Percentiles rank a stretch among this genome's conserved stretches.
Conservation (phyloP, 2,329 filamentous ascomycete species). For the Niveomyces coronatus region DNA sequence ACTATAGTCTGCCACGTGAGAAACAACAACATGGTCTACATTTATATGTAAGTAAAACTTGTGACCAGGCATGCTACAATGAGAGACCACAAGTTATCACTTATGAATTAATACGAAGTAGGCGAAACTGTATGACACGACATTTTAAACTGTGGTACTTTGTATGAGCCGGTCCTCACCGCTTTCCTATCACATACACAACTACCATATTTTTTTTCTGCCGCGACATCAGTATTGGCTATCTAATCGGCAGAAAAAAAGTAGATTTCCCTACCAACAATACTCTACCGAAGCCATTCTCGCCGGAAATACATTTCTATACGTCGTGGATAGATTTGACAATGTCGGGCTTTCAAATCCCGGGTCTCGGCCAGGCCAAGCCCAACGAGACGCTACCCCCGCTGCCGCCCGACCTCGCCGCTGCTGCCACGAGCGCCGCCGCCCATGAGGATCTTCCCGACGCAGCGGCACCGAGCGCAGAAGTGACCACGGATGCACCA, state of each 20-base stretch:
- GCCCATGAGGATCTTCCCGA: conserved; percentile 15
- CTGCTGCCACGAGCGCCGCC: conserved; percentile 20
- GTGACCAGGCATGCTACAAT: no score
- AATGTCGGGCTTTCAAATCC: conserved; percentile 35
- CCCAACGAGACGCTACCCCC: conserved; percentile 32
- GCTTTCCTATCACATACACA: conserved; percentile 4
- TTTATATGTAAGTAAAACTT: no score
- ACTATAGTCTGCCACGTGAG: no score
- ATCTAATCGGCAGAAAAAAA: conserved; percentile 8
- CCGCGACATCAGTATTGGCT: background rate
- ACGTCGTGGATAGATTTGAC: no score
- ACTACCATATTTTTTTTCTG: conserved; percentile 9
- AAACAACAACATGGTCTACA: no score
- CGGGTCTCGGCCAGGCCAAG: conserved; percentile 32
- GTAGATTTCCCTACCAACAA: background rate
- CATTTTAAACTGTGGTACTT: no score
- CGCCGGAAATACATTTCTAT: no score
- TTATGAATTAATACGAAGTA: no score
- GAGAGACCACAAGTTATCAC: no score
- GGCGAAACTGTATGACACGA: no score
- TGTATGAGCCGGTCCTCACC: background rate
- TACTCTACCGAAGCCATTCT: no score
- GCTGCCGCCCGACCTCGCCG: conserved; percentile 22
- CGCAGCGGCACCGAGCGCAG: conserved; percentile 6
- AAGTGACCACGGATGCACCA: background rate